Conservation (phyloP, 441 rosid genomes). For the Capsella rubella region DNA sequence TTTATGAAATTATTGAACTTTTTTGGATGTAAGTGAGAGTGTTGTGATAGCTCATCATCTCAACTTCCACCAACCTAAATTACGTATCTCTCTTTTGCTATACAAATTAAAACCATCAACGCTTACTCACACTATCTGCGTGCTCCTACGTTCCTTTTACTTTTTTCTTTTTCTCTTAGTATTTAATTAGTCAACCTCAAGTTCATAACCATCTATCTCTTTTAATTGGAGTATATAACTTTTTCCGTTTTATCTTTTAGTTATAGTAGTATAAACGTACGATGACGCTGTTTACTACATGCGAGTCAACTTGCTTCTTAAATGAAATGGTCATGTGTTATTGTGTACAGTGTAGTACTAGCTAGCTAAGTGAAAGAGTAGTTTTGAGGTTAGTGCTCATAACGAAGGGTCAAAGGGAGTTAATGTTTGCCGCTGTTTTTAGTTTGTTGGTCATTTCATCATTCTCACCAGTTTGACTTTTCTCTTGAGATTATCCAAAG, state of each 20-base stretch:
- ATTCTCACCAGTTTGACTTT: conserved; percentile 28
- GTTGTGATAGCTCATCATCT: conserved; percentile 38
- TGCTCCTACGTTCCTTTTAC: conserved; percentile 11
- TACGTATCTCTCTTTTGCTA: conserved; percentile 29
- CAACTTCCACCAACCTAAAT: conserved; percentile 42
- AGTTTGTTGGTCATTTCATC: conserved; percentile 31
- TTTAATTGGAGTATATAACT: neutral
- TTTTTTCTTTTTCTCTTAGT: too few relatives aligned
- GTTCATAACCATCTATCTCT: conserved; percentile 12
- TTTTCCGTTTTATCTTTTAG: too few relatives aligned
- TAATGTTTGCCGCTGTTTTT: conserved; percentile 33
- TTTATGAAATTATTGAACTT: conserved; percentile 18
- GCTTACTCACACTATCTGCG: conserved; percentile 26
- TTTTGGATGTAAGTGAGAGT: conserved; percentile 36
- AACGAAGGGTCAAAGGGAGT: conserved; percentile 6
- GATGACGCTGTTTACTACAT: conserved; percentile 26
- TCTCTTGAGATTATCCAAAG: conserved; percentile 19
- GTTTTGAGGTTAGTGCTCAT: conserved; percentile 15
- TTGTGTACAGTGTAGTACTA: too few relatives aligned
- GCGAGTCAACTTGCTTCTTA: conserved; percentile 4
- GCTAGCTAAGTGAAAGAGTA: conserved; percentile 10
- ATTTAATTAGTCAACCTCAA: neutral
- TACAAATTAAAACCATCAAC: conserved; percentile 23
- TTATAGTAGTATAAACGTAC: too few relatives aligned
- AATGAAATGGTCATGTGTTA: neutral